Percentiles rank a stretch among this genome's conserved stretches.
Conservation (phyloP, 176 grass and related monocot species). For the Aegilops speltoides region DNA sequence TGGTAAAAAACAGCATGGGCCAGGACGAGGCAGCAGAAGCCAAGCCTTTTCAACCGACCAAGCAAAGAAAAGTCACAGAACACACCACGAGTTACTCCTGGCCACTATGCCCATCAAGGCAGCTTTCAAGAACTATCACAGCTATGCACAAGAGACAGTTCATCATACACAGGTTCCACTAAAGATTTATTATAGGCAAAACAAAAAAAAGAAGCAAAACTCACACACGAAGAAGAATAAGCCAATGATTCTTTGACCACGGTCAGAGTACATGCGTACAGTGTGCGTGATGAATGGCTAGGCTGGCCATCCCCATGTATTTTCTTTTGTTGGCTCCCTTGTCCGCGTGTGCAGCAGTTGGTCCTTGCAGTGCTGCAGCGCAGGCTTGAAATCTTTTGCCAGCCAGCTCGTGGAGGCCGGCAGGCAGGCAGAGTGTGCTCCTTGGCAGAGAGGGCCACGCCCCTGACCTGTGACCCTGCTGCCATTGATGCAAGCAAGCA, state of each 20-base stretch:
- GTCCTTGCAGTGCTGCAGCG: background rate
- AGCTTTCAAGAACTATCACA: slow-evolving; percentile 8
- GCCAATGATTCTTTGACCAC: slow-evolving; percentile 28
- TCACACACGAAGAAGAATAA: background rate
- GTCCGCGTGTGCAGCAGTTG: slow-evolving; percentile 10
- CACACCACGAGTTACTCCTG: slow-evolving; percentile 1
- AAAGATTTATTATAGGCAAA: background rate
- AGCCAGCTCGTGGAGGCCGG: background rate
- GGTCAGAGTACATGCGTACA: slow-evolving; percentile 7
- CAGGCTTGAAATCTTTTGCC: slow-evolving; percentile 10
- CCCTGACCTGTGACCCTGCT: background rate
- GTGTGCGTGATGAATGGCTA: slow-evolving; percentile 24
- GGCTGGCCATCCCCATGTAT: background rate
- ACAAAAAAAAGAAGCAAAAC: background rate
- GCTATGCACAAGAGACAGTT: background rate
- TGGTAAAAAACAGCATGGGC: background rate
- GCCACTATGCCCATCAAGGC: background rate
- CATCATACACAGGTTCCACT: slow-evolving; percentile 11
- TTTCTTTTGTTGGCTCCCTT: slow-evolving; percentile 25
- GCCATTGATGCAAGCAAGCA: slow-evolving; percentile 24
- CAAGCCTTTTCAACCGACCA: slow-evolving; percentile 6
- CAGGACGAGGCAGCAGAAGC: background rate
- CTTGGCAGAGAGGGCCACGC: background rate
- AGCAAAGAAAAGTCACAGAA: slow-evolving; percentile 1
- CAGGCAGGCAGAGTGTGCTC: background rate